Percentiles rank a stretch among this genome's conserved stretches.
phyloP scores from a whole-genome alignment of 1,284 basidiomycete genomes.

The Boletus calvinii region DNA sequence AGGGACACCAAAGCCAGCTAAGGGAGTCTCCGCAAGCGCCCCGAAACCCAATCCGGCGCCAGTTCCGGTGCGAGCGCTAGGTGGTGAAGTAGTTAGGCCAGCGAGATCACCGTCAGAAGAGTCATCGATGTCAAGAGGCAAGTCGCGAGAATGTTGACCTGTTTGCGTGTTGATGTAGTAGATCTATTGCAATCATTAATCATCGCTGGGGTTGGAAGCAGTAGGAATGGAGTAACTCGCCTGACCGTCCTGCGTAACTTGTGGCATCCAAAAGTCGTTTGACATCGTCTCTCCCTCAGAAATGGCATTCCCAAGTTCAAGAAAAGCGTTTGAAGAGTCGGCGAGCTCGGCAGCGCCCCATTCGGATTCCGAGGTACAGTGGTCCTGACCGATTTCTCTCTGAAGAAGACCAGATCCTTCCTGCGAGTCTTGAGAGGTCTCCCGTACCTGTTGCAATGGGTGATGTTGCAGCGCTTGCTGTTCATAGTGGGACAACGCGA shows the following conservation, averaged over 20 bases:
- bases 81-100: conserved; percentile 52
- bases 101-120: conserved; percentile 58
- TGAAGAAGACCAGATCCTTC: conserved; percentile 10
- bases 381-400: conserved; percentile 22
- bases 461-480: conserved; percentile 27
- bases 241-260: conserved; percentile 71
- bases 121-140: conserved; percentile 73
- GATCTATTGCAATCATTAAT: conserved; percentile 52
- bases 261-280: conserved; percentile 79
- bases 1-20: conserved; percentile 58
- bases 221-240: conserved; percentile 43
- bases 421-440: conserved; percentile 18
- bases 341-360: conserved; percentile 24
- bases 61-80: conserved; percentile 53
- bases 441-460: conserved; percentile 19
- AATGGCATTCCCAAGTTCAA: conserved; percentile 21
- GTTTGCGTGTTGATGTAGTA: conserved; percentile 93
- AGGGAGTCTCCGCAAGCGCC: conserved; percentile 27
- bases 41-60: conserved; percentile 50
- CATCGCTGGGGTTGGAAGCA: neutral
- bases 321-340: conserved; percentile 23
- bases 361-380: conserved; percentile 24
- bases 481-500: conserved; percentile 55
- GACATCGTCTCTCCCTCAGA: conserved; percentile 40
- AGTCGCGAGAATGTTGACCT: conserved; percentile 80